phyloP scores from a whole-genome alignment of 495 filamentous ascomycete species.

The Ramalina intermedia region DNA sequence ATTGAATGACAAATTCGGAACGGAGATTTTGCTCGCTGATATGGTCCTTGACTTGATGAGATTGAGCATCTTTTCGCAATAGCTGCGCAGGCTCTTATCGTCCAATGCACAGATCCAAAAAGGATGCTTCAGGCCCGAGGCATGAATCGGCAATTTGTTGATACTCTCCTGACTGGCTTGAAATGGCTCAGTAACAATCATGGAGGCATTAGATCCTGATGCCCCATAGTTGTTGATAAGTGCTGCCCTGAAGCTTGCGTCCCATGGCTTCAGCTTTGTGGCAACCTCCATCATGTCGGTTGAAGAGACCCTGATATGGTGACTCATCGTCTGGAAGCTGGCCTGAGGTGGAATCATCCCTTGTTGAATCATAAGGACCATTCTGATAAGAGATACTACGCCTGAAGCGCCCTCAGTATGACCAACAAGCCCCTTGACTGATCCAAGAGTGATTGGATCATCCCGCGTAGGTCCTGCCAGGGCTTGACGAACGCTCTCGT shows the following conservation, averaged over 20 bases:
- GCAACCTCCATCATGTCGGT: conserved; percentile 1
- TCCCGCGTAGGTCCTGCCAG: conserved; percentile 44
- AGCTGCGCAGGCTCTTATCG: conserved; percentile 11
- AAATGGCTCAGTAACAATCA: conserved; percentile 30
- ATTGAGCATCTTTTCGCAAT: conserved; percentile 4
- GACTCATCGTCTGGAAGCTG: conserved; percentile 28
- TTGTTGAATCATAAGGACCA: conserved; percentile 21
- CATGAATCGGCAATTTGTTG: neutral
- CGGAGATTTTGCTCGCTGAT: too few species aligned
- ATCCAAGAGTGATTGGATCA: conserved; percentile 16
- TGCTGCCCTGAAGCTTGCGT: conserved; percentile 24
- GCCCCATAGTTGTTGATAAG: conserved; percentile 27
- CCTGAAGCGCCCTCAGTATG: conserved; percentile 26
- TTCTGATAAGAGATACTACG: conserved; percentile 18
- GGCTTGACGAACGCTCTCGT: conserved; percentile 30
- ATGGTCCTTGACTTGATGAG: too few species aligned
- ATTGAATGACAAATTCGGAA: conserved; percentile 10
- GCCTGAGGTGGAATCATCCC: conserved; percentile 21
- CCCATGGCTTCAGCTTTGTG: neutral
- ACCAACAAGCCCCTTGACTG: conserved; percentile 27
- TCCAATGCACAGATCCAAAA: conserved; percentile 23
- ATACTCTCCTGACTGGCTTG: conserved; percentile 22
- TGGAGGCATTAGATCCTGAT: conserved; percentile 23
- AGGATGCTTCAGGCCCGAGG: conserved; percentile 15
- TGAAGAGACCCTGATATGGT: neutral